Evolutionary conservation across 1,284 basidiomycete genomes (phyloP), one percentile per base, ranked within the genome.

Genomic region (Cryptococcus amylolentus): DNA sequence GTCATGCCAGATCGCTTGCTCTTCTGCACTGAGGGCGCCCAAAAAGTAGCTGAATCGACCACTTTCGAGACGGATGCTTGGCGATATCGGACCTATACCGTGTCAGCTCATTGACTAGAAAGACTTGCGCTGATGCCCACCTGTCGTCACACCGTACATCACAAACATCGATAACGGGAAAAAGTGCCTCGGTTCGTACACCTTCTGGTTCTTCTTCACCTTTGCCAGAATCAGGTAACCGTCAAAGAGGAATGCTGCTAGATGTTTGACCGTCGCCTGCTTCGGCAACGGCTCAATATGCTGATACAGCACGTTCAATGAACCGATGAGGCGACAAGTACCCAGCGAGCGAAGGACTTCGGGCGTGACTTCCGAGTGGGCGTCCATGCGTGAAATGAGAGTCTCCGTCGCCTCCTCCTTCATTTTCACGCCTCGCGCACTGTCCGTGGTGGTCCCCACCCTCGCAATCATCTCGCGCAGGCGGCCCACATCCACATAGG

Each of bases 211-310:
- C 77, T 89, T 91, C 63, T 82, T 80, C 51, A 92, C 86, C 78
- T 95, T 96, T 66, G 86, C 89, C 35, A 97, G 79, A 42, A 95
- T 82, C 48, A 96, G 77, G 71, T 91, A 95, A 14, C 89, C 90
- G 12, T 83, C 78, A 70, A 92, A 97, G 47, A 97, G 78, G 73
- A 96, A 94, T 10, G 88, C 89, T 39, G 88, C 91, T 18, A 91
- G 80, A 72, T 94, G 93, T 72, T 88, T 90, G 58, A 90, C 88
- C 68, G 85, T 87, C 61, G 88, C 80, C 26, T 82, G 75, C 8
- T 77, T 66, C 14, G 70, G 63, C 6, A 79, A 65, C 0, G 79
- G 77, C 0, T 73, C 71, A 31, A 72, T 42, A 57, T 82, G 81
- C 69, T 86, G 83, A 70, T 89, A 84, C 57, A 93, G 84, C 42